Evolutionary conservation across 805 yeast genomes (phyloP).

Genomic region (Ogataea nitratoaversa): DNA sequence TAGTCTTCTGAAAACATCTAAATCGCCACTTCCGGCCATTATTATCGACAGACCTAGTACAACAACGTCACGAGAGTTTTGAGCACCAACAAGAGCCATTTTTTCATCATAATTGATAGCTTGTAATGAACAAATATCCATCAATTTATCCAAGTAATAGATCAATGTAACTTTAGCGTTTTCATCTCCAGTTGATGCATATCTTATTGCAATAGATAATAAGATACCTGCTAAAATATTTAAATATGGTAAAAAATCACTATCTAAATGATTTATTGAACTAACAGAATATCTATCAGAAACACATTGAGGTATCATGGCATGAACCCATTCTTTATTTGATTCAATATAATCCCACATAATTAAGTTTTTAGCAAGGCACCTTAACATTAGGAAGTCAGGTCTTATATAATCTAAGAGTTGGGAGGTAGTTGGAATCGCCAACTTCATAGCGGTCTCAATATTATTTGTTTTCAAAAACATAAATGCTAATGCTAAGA

Average conservation of each 20-base stretch:
- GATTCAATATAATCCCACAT: conserved; percentile 64
- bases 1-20: conserved; percentile 68
- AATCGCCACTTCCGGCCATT: conserved; percentile 91
- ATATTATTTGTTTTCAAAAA: conserved; percentile 63
- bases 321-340: conserved; percentile 50
- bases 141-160: conserved; percentile 48
- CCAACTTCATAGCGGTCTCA: conserved; percentile 56
- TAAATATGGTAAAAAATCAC: conserved; percentile 59
- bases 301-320: conserved; percentile 50
- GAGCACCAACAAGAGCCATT: conserved; percentile 50
- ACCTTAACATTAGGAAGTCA: conserved; percentile 63
- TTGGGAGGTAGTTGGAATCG: conserved; percentile 55
- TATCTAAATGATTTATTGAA: conserved; percentile 37
- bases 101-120: conserved; percentile 53
- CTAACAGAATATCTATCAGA: conserved; percentile 26
- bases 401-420: conserved; percentile 73
- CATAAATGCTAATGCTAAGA: conserved; percentile 70
- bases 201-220: conserved; percentile 67
- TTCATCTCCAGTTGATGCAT: conserved; percentile 63
- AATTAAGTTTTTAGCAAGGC: conserved; percentile 60
- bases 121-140: conserved; percentile 38
- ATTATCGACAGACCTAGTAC: conserved; percentile 64
- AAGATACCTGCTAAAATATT: conserved; percentile 73
- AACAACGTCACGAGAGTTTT: conserved; percentile 53
- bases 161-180: conserved; percentile 54